Evolutionary conservation across 805 yeast genomes (phyloP), one percentile per base, ranked within the genome.

Genomic region (Candida oleophila): DNA sequence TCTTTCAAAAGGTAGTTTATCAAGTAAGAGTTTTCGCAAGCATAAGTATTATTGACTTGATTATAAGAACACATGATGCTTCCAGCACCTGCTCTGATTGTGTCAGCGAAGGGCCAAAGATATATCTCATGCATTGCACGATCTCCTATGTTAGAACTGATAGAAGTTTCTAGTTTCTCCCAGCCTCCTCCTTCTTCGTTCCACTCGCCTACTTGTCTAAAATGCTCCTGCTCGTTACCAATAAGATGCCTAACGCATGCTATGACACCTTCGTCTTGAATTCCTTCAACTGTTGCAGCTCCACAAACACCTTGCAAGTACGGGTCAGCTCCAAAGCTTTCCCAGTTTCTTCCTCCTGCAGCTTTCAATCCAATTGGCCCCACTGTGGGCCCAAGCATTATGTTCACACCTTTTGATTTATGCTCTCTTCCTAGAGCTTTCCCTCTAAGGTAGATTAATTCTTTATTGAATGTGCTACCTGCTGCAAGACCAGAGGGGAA

Each of bases 101-200:
- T 78, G 53, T 82, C 84, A 4, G 84, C 85, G 65, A 80, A 82
- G 9, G 87, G 87, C 87, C 87, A 81, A 41, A 80, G 59, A 57
- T 76, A 82, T 1, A 80, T 57, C 54, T 82, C 87, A 56, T 79
- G 86, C 76, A 82, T 72, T 1, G 82, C 76, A 22, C 82, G 65
- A 55, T 81, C 86, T 47, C 81, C 85, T 39, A 81, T 77, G 48
- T 80, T 77, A 8, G 83, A 66, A 49, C 80, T 74, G 20, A 79
- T 66, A 3, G 83, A 68, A 4, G 64, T 61, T 16, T 66, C 57
- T 28, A 78, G 62, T 11, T 54, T 46, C 44, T 69, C 72, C 76
- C 77, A 77, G 2, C 74, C 79, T 15, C 39, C 22, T 22, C 71
- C 62, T 20, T 36, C 38, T 30, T 56, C 62, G 40, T 65, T 66